phyloP scores from a whole-genome alignment of 2,329 filamentous ascomycete species.

The Colletotrichum liaoningense region DNA sequence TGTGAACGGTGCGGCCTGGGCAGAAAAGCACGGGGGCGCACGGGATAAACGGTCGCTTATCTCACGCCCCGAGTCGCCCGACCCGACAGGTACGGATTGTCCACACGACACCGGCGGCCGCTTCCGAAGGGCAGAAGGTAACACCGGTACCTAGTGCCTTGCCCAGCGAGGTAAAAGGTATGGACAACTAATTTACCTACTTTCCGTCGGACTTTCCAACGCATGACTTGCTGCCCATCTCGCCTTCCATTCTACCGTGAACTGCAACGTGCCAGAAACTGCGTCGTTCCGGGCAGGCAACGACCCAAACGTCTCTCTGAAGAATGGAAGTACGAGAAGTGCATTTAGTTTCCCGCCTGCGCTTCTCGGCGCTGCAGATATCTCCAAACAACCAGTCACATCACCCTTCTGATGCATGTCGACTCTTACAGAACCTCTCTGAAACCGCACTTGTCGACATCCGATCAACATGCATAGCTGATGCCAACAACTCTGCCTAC shows the following conservation, averaged over 20 bases:
- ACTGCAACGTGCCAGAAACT: background rate
- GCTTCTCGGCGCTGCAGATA: background rate
- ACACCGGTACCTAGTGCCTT: background rate
- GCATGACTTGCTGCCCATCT: background rate
- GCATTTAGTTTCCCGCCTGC: background rate
- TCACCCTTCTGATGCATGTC: background rate
- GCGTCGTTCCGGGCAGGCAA: conserved; percentile 10
- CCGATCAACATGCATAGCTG: background rate
- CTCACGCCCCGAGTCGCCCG: conserved; percentile 28
- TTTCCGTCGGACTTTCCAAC: background rate
- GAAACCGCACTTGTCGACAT: background rate
- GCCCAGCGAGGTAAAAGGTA: too few relatives aligned
- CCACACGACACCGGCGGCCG: conserved; percentile 15
- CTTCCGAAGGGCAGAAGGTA: conserved; percentile 4
- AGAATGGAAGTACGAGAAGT: background rate
- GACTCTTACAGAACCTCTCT: background rate
- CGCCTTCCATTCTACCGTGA: too few relatives aligned
- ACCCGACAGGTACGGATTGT: conserved; percentile 11
- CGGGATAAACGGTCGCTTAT: conserved; percentile 31
- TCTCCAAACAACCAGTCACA: background rate
- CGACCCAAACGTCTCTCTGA: background rate
- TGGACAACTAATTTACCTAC: background rate
- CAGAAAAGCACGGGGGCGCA: background rate
- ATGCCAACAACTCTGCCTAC: background rate
- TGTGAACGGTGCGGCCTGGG: conserved; percentile 5